Evolutionary conservation across 2,329 filamentous ascomycete genomes (phyloP).

Genomic region (Xylaria digitata): DNA sequence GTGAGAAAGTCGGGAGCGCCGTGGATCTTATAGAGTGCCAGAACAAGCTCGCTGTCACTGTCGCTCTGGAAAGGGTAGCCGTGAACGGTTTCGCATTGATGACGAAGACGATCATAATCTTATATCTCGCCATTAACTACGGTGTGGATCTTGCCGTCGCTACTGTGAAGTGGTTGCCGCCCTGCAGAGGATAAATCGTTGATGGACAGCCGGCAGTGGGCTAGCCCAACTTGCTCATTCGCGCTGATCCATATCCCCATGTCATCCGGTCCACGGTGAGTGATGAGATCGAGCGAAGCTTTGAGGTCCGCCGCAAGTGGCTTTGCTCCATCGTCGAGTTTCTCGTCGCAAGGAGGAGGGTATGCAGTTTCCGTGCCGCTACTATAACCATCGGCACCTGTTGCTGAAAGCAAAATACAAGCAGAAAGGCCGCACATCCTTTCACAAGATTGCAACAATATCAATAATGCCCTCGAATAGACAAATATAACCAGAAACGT

Average conservation of each 20-base stretch:
- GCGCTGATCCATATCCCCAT: constrained; percentile 17
- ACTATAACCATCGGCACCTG: no score
- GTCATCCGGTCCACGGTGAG: constrained; percentile 22
- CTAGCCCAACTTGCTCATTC: constrained; percentile 8
- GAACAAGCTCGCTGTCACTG: constrained; percentile 60
- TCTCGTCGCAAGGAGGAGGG: no score
- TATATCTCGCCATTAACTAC: constrained; percentile 30
- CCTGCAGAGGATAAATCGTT: constrained; percentile 25
- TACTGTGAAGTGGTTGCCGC: constrained; percentile 24
- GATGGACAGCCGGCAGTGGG: constrained; percentile 27
- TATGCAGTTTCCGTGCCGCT: no score
- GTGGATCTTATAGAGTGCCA: constrained; percentile 59
- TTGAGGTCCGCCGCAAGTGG: constrained; percentile 16
- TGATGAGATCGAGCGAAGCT: constrained; percentile 19
- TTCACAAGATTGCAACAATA: no score
- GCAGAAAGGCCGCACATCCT: no score
- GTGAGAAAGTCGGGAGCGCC: constrained; percentile 53
- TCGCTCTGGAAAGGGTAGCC: constrained; percentile 56
- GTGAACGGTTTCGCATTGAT: constrained; percentile 49
- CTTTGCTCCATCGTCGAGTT: not conserved
- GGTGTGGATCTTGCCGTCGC: constrained; percentile 27
- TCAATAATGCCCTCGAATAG: no score
- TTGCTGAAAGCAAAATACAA: no score
- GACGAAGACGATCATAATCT: constrained; percentile 57
- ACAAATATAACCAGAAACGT: no score